Evolutionary conservation across 176 grass and related monocot species (phyloP).

Genomic region (Bromus sterilis): DNA sequence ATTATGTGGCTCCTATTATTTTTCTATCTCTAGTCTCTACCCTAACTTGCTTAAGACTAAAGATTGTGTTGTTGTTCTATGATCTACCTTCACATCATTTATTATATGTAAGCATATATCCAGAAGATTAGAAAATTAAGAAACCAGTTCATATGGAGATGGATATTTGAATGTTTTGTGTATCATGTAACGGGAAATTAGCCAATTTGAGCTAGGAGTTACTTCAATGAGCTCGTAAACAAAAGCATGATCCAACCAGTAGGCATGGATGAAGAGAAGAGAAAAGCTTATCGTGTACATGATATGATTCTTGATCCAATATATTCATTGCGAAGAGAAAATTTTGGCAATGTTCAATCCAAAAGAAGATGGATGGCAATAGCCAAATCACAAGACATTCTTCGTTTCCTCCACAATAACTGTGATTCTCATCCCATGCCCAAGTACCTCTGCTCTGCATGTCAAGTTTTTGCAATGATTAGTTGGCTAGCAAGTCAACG

Average conservation of each 20-base stretch:
- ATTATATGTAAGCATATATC: neutral
- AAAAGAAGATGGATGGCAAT: too few species aligned
- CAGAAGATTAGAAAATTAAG: neutral
- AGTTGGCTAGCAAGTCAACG: neutral
- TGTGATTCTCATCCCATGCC: neutral
- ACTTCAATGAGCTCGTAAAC: too few species aligned
- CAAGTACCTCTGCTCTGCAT: neutral
- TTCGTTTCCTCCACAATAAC: neutral
- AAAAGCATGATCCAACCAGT: too few species aligned
- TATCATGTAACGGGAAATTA: neutral
- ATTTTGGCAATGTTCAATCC: too few species aligned
- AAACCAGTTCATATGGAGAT: neutral
- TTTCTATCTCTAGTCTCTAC: neutral
- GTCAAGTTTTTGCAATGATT: neutral
- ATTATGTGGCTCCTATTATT: neutral
- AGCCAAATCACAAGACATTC: neutral
- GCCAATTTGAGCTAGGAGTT: too few species aligned
- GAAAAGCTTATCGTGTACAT: neutral
- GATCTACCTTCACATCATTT: neutral
- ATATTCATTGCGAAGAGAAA: too few species aligned
- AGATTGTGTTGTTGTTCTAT: neutral
- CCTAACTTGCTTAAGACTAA: neutral
- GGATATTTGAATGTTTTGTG: neutral
- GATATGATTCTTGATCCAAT: neutral
- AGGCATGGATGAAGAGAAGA: too few species aligned